These are phyloP conservation scores for Pecoramyces ruminantium DNA, from an alignment of 192 early-diverging fungal species.

Conservation along the genomic window DNA sequence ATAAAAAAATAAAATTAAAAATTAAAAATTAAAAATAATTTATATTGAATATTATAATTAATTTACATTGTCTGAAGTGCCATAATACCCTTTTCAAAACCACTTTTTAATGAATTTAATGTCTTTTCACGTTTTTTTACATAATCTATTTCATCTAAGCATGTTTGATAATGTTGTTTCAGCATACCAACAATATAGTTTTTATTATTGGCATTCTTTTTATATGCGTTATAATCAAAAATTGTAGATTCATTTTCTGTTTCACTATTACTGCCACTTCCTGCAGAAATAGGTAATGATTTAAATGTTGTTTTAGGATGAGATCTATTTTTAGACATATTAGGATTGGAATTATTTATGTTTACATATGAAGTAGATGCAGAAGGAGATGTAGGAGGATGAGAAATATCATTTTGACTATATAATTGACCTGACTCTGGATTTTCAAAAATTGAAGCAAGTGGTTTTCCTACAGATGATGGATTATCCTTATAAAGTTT, in stretches of 20 bases:
- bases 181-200: background rate
- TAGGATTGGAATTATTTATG: background rate
- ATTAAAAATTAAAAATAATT: no score
- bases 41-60: no score
- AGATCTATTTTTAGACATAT: background rate
- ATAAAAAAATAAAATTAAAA: no score
- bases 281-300: background rate
- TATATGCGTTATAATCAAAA: background rate
- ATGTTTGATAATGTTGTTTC: background rate
- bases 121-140: background rate
- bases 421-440: background rate
- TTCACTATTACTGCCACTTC: background rate
- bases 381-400: background rate
- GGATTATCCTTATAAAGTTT: background rate
- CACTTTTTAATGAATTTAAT: background rate
- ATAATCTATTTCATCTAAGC: background rate
- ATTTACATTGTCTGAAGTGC: background rate
- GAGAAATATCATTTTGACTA: background rate
- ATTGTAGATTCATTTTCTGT: background rate
- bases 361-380: background rate
- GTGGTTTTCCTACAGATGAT: background rate
- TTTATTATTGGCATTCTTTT: background rate
- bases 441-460: background rate
- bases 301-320: background rate
- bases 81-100: background rate